Percentiles rank a stretch among this genome's conserved stretches.
Evolutionary conservation across 352 stramenopile genomes (phyloP).

Genomic region (Elongisporangium anandrum): DNA sequence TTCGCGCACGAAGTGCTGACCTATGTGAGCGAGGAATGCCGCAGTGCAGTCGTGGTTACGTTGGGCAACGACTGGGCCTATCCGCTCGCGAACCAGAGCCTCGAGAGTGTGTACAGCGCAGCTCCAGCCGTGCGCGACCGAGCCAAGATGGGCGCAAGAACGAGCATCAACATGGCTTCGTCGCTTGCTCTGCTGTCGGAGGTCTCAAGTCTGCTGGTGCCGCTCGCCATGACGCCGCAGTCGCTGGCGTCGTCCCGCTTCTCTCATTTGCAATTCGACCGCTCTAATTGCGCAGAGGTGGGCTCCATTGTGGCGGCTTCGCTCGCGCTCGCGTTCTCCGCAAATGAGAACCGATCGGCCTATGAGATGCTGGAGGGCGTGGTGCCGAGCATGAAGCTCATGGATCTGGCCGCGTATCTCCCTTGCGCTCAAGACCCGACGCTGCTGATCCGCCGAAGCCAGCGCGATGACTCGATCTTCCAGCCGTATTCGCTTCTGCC

Average conservation of each 20-base stretch:
- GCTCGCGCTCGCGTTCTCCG: constrained; percentile 45
- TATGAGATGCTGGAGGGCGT: constrained; percentile 48
- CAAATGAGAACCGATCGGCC: constrained; percentile 22
- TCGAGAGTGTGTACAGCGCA: constrained; percentile 33
- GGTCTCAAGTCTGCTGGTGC: constrained; percentile 47
- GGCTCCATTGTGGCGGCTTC: constrained; percentile 37
- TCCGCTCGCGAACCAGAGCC: constrained; percentile 43
- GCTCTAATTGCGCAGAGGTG: constrained; percentile 22
- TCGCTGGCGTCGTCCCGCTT: constrained; percentile 25
- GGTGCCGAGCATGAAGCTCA: constrained; percentile 45
- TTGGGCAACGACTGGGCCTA: constrained; percentile 78
- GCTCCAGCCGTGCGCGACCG: constrained; percentile 33
- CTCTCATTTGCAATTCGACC: constrained; percentile 20
- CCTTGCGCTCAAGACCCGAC: constrained; percentile 27
- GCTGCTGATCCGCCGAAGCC: constrained; percentile 16
- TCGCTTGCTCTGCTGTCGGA: constrained; percentile 62
- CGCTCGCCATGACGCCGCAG: constrained; percentile 35
- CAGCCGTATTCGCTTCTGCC: constrained; percentile 42
- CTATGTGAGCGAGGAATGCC: constrained; percentile 70
- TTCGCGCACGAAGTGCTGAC: constrained; percentile 67
- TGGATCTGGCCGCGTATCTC: constrained; percentile 44
- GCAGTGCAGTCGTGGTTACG: constrained; percentile 37
- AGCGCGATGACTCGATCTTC: constrained; percentile 10
- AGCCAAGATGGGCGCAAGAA: constrained; percentile 54
- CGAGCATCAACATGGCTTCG: constrained; percentile 56